These are phyloP conservation scores for Tolypocladium tropicale DNA, from an alignment of 2,329 filamentous ascomycete species.

Conservation along the genomic window DNA sequence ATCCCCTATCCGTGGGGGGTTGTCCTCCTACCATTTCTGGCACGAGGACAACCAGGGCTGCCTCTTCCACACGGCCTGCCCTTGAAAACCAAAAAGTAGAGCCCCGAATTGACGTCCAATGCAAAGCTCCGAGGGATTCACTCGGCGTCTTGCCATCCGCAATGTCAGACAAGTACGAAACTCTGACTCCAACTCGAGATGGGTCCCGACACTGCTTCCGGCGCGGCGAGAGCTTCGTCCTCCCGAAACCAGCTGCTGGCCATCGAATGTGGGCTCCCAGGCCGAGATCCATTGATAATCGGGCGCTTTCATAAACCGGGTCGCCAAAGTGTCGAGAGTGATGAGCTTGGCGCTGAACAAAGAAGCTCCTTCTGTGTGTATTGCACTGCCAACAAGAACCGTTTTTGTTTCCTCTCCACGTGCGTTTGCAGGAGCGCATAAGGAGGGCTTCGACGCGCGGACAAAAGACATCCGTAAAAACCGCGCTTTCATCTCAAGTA, in stretches of 20 bases:
- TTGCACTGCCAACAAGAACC: conserved; percentile 80
- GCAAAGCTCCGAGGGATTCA: neutral
- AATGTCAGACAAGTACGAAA: conserved; percentile 69
- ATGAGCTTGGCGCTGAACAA: neutral
- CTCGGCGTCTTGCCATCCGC: conserved; percentile 2
- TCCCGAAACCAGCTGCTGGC: neutral
- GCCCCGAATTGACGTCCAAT: conserved; percentile 3
- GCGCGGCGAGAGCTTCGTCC: neutral
- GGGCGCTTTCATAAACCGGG: neutral
- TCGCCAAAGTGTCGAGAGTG: neutral
- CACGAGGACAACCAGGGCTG: conserved; percentile 38
- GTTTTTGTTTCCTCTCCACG: conserved; percentile 86
- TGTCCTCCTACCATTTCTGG: conserved; percentile 40
- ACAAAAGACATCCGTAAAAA: conserved; percentile 97
- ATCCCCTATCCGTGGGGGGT: conserved; percentile 38
- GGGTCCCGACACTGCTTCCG: conserved; percentile 53
- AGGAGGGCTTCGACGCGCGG: conserved; percentile 62
- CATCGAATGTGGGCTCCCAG: neutral
- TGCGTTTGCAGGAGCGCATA: conserved; percentile 20
- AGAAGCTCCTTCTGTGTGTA: conserved; percentile 60
- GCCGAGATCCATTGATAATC: neutral
- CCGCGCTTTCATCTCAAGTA: conserved; percentile 53
- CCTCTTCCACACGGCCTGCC: conserved; percentile 26
- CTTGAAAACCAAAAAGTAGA: conserved; percentile 15
- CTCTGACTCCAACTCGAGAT: conserved; percentile 92